A percentile compares a stretch with the other conserved stretches of the same genome.
Conservation (phyloP, 495 filamentous ascomycete species). For the Geopyxis carbonaria region DNA sequence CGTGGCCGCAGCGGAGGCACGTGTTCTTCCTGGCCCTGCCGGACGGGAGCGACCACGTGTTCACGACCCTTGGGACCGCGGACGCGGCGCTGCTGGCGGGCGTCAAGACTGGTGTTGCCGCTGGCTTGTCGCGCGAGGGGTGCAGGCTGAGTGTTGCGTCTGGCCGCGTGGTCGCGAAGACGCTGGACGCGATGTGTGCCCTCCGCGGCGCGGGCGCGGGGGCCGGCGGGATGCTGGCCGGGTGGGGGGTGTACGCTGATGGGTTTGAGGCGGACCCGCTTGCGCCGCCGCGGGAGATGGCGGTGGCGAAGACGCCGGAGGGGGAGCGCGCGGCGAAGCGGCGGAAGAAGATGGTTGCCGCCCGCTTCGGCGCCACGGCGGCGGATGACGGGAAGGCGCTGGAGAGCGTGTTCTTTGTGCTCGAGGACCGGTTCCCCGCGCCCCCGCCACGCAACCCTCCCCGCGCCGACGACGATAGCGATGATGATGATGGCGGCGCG, state of each 20-base stretch:
- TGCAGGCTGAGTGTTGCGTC: slow-evolving; percentile 46
- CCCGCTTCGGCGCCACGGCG: background rate
- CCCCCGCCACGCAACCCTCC: background rate
- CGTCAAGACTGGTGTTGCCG: slow-evolving; percentile 56
- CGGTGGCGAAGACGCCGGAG: background rate
- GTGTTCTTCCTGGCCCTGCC: slow-evolving; percentile 60
- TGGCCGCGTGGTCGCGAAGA: slow-evolving; percentile 50
- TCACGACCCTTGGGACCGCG: slow-evolving; percentile 43
- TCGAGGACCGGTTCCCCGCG: slow-evolving; percentile 2
- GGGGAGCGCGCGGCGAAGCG: background rate
- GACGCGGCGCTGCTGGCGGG: slow-evolving; percentile 50
- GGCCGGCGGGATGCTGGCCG: slow-evolving; percentile 47
- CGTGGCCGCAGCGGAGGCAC: slow-evolving; percentile 32
- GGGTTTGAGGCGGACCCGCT: slow-evolving; percentile 5
- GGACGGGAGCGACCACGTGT: slow-evolving; percentile 48
- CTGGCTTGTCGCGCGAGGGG: slow-evolving; percentile 54
- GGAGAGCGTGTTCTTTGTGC: slow-evolving; percentile 2
- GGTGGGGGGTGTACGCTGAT: slow-evolving; percentile 55
- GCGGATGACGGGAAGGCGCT: background rate
- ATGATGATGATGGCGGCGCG: slow-evolving; percentile 20
- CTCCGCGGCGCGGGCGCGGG: slow-evolving; percentile 48
- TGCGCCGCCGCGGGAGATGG: background rate
- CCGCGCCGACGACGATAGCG: background rate
- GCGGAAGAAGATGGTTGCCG: slow-evolving; percentile 1
- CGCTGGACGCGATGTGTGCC: slow-evolving; percentile 45